Base-by-base conservation (phyloP, 1,284 basidiomycete species). In the Ceratobasidium sp. region DNA sequence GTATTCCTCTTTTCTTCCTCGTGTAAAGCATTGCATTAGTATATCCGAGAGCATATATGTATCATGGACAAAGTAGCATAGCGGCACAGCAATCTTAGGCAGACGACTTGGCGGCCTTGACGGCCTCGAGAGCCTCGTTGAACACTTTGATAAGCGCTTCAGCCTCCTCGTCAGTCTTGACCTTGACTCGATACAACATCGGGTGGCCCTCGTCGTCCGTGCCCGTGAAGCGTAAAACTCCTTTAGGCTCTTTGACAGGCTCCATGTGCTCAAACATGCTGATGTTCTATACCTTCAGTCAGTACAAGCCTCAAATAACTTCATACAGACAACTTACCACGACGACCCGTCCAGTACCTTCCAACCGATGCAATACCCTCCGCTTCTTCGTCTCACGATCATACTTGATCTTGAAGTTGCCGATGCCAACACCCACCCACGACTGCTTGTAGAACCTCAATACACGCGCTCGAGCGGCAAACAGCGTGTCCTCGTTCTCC, bases 351-450 rank as follows among this genome's bases (percentile, higher is more conserved):
- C 76, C 76, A 17, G 65, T 69, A 28, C 63, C 67, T n/a, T 79
- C 77, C 20, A 71, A 33, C n/a, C 78, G 69, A 65, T 76, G 71
- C 33, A 79, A 58, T 2, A 79, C 67, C 39, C 78, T 63, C 54
- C 61, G 53, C 61, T 73, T 79, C 42, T 69, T 75, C 47, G 77
- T 79, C 39, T 79, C 78, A 26, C 68, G 75, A 67, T 79, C 60
- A 47, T 71, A 66, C 53, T 79, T 79, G 61, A 79, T 65, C 61
- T 79, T 79, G 42, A 77, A 79, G 45, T 61, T 26, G 17, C 78
- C 78, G 15, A 67, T 76, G 17, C 78, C 78, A 11, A 76, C 67
- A 23, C 74, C 71, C 3, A 74, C 65, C 78, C 78, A 79, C 4
- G 73, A 51, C 54, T 78, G 67, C 17, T 76, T 76, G 67, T 78